Percentiles rank a stretch among this genome's conserved stretches.
Evolutionary conservation across 371 early-diverging fungal genomes (phyloP).

Genomic region (Actinomucor elegans): DNA sequence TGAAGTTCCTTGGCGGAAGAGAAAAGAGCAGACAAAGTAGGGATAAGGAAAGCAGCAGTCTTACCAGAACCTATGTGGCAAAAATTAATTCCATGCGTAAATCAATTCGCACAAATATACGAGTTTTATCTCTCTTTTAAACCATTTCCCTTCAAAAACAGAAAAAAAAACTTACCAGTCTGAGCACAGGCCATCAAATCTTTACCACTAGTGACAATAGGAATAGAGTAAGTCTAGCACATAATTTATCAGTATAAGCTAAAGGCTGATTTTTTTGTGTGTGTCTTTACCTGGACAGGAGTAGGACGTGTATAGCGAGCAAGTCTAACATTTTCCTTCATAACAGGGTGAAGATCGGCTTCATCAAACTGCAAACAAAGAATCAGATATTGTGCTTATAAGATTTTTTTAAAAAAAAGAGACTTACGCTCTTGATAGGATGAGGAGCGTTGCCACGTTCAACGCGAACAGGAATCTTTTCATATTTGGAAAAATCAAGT

Average conservation of each 20-base stretch:
- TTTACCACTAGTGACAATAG: slow-evolving; percentile 61
- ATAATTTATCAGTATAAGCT: not conserved
- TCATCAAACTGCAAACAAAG: slow-evolving; percentile 41
- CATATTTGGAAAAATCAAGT: slow-evolving; percentile 63
- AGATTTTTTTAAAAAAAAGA: not conserved
- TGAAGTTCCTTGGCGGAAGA: slow-evolving; percentile 24
- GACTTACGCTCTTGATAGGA: slow-evolving; percentile 34
- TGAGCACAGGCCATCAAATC: slow-evolving; percentile 83
- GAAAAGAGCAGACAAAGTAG: slow-evolving; percentile 47
- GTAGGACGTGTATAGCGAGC: slow-evolving; percentile 66
- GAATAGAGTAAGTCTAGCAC: slow-evolving; percentile 62
- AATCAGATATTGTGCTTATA: slow-evolving; percentile 2
- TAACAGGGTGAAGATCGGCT: slow-evolving; percentile 44
- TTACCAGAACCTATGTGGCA: slow-evolving; percentile 56
- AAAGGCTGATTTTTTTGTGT: too few species aligned
- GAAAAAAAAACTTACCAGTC: slow-evolving; percentile 52
- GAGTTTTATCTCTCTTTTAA: too few species aligned
- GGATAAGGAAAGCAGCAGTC: slow-evolving; percentile 72
- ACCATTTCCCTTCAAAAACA: not conserved
- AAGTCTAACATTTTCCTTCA: slow-evolving; percentile 58
- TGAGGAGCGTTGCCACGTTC: slow-evolving; percentile 49
- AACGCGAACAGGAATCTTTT: slow-evolving; percentile 55
- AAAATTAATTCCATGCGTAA: not conserved
- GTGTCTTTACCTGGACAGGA: slow-evolving; percentile 58
- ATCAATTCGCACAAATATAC: too few species aligned